A percentile compares a stretch with the other conserved stretches of the same genome.
These are phyloP conservation scores for Erythrophleum fordii DNA, from an alignment of 306 rosid species.

Conservation along the genomic window DNA sequence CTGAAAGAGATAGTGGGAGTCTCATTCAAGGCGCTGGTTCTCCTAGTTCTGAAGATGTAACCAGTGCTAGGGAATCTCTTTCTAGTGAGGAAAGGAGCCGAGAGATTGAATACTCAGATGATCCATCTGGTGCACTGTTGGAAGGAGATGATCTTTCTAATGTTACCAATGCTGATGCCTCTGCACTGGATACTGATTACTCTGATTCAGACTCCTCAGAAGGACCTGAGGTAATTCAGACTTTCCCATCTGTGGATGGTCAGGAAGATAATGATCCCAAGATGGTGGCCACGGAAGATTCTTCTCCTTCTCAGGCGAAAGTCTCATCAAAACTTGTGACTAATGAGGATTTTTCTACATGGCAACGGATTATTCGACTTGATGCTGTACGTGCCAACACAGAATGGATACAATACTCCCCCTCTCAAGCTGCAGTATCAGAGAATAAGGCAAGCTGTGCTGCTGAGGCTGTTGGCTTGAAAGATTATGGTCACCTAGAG, in stretches of 20 bases:
- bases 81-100: slow-evolving; percentile 86
- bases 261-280: slow-evolving; percentile 62
- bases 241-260: slow-evolving; percentile 63
- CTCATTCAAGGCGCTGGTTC: slow-evolving; percentile 68
- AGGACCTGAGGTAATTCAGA: slow-evolving; percentile 75
- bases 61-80: slow-evolving; percentile 89
- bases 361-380: slow-evolving; percentile 97
- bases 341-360: slow-evolving; percentile 83
- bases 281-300: slow-evolving; percentile 55
- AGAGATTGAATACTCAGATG: slow-evolving; percentile 65
- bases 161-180: slow-evolving; percentile 64
- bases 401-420: slow-evolving; percentile 83
- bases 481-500: slow-evolving; percentile 89
- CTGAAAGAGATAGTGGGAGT: slow-evolving; percentile 59
- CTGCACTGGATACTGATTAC: slow-evolving; percentile 68
- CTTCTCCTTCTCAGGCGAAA: slow-evolving; percentile 59
- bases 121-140: slow-evolving; percentile 67
- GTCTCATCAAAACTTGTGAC: slow-evolving; percentile 53
- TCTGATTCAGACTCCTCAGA: slow-evolving; percentile 91
- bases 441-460: slow-evolving; percentile 67
- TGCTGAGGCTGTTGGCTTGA: slow-evolving; percentile 95
- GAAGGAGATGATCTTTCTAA: slow-evolving; percentile 69
- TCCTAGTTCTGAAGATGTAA: slow-evolving; percentile 94
- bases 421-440: slow-evolving; percentile 67
- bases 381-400: slow-evolving; percentile 93